A percentile compares a stretch with the other conserved stretches of the same genome.
Evolutionary conservation across 805 yeast species (phyloP).

Genomic region (Ascoidea asiatica): DNA sequence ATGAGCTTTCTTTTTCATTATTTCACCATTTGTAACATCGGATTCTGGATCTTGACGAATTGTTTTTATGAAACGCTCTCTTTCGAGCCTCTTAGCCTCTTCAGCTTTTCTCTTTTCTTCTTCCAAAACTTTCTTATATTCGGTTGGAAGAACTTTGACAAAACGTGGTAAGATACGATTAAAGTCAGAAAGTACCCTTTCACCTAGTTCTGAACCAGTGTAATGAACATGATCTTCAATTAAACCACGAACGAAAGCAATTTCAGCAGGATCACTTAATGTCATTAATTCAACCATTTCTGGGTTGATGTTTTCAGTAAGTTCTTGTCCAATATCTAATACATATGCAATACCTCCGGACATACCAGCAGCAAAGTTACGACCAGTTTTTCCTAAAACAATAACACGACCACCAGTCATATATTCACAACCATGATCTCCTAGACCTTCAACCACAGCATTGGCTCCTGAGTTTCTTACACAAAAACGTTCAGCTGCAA

Average conservation of each 20-base stretch:
- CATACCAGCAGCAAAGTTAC: constrained; percentile 91
- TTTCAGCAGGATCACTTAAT: constrained; percentile 78
- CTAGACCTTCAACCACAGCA: constrained; percentile 92
- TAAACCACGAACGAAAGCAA: constrained; percentile 85
- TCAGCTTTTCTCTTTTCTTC: constrained; percentile 57
- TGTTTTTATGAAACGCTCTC: constrained; percentile 51
- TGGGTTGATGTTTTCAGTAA: constrained; percentile 61
- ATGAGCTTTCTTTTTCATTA: constrained; percentile 42
- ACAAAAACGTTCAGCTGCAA: constrained; percentile 97
- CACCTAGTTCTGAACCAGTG: constrained; percentile 87
- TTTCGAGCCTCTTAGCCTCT: constrained; percentile 41
- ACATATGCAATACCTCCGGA: constrained; percentile 99
- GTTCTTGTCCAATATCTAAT: constrained; percentile 84
- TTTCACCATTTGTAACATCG: constrained; percentile 85
- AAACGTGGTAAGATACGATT: constrained; percentile 79
- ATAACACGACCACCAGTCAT: constrained; percentile 99
- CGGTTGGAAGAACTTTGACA: constrained; percentile 86
- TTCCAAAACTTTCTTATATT: constrained; percentile 81
- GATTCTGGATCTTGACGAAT: constrained; percentile 61
- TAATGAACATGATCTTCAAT: constrained; percentile 92
- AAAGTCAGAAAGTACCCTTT: constrained; percentile 69
- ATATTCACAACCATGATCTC: constrained; percentile 98
- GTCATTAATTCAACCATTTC: constrained; percentile 72
- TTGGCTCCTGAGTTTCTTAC: constrained; percentile 98
- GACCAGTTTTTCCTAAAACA: constrained; percentile 81